Evolutionary conservation across 495 filamentous ascomycete genomes (phyloP), one percentile per base, ranked within the genome.

Genomic region (Tirmania nivea): DNA sequence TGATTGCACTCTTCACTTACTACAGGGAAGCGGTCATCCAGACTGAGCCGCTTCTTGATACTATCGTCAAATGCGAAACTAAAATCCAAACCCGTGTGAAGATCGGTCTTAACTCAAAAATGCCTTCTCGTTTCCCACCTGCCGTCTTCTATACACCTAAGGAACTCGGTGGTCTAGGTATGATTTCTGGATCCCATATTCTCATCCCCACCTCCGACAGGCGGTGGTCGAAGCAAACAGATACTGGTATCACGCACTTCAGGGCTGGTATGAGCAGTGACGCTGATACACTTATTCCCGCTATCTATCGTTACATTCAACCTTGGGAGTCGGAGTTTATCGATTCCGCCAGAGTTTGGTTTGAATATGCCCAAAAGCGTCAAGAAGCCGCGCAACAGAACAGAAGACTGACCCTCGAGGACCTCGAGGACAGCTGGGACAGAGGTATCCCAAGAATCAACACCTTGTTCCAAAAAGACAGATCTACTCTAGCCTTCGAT

Each of bases 291-390:
- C 69, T 99, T 52, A 99, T 99, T 53, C 92, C 92, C 0, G 96
- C 96, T 64, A 99, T 99, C 63, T 95, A 95, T 78, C 83, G 92
- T 47, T 99, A 99, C 70, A 99, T 99, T 68, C 94, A 96, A 58
- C 89, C 92, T 3, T 99, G 92, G 92, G 92, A 96, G 65, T 86
- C 89, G 31, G 92, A 99, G 62, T 99, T 99, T 69, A 94, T 95
- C 62, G 90, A 99, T 61, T 95, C 89, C 10, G 92, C 95, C 61
- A 81, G 90, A 56, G 92, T 99, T 1, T 99, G 92, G 92, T 95
- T 88, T 49, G 92, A 99, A 59, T 99, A 99, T 63, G 94, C 89
- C 8, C 92, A 96, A 69, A 99, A 99, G 72, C 80, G 92, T 48
- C 74, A 86, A 61, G 92, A 99, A 66, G 92, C 92, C 42, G 92